Conservation (phyloP, 371 early-diverging fungal genomes). For the Coemansia sp. region DNA sequence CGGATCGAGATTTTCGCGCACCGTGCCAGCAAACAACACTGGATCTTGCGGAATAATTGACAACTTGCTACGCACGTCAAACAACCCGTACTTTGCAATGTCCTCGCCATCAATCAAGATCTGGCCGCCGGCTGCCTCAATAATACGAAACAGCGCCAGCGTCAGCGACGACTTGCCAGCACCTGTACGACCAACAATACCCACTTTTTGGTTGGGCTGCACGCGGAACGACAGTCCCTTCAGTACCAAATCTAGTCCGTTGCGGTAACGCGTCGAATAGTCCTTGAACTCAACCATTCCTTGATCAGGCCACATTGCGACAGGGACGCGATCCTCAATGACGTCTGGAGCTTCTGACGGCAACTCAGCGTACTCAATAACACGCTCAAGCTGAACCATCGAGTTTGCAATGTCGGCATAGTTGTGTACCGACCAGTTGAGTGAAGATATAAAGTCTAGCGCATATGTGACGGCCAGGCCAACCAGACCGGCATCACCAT, state of each 20-base stretch:
- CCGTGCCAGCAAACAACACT: slow-evolving; percentile 62
- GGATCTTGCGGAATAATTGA: slow-evolving; percentile 66
- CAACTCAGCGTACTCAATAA: slow-evolving; percentile 47
- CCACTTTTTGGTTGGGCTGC: slow-evolving; percentile 43
- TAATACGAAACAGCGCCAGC: slow-evolving; percentile 56
- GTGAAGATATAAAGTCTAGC: slow-evolving; percentile 8
- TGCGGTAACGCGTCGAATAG: slow-evolving; percentile 56
- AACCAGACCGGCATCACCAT: slow-evolving; percentile 5
- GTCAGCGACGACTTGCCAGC: slow-evolving; percentile 58
- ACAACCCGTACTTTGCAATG: slow-evolving; percentile 49
- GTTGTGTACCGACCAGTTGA: slow-evolving; percentile 2
- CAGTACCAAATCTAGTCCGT: slow-evolving; percentile 52
- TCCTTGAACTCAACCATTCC: slow-evolving; percentile 56
- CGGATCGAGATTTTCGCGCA: slow-evolving; percentile 62
- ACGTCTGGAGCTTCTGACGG: slow-evolving; percentile 57
- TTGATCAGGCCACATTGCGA: slow-evolving; percentile 55
- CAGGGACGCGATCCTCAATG: slow-evolving; percentile 51
- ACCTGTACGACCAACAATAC: slow-evolving; percentile 59
- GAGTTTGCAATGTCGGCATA: slow-evolving; percentile 6
- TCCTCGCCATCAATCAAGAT: slow-evolving; percentile 59
- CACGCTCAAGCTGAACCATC: slow-evolving; percentile 44
- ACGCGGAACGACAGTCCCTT: slow-evolving; percentile 51
- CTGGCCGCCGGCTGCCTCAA: slow-evolving; percentile 54
- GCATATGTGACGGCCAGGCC: slow-evolving; percentile 30
- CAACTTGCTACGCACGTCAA: slow-evolving; percentile 57